Percentiles rank a stretch among this genome's conserved stretches.
phyloP scores from a whole-genome alignment of 352 stramenopile genomes.

The Pythium phragmitis region DNA sequence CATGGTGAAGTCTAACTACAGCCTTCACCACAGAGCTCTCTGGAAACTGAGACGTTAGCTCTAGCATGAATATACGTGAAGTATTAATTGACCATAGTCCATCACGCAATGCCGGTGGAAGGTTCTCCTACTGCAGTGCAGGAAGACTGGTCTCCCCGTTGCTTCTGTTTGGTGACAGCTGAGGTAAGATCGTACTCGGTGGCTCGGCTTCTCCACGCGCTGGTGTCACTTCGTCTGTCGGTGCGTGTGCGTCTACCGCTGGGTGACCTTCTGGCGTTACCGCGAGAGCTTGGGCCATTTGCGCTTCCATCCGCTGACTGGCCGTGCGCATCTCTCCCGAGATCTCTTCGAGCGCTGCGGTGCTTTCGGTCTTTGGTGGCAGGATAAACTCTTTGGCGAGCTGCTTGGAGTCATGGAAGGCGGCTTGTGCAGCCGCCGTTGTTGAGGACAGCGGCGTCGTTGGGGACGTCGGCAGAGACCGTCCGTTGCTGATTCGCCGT shows the following conservation, averaged over 20 bases:
- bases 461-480: constrained; percentile 1
- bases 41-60: not conserved
- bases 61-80: not conserved
- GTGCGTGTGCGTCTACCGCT: not conserved
- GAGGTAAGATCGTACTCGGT: not conserved
- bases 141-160: not conserved
- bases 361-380: constrained; percentile 8
- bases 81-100: not conserved
- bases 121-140: not conserved
- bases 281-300: constrained; percentile 23
- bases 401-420: constrained; percentile 26
- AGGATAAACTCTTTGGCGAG: constrained; percentile 29
- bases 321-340: constrained; percentile 23
- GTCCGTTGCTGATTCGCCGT: constrained; percentile 1
- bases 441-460: constrained; percentile 6
- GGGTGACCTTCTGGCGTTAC: not conserved
- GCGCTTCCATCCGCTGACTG: constrained; percentile 22
- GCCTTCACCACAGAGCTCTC: not conserved
- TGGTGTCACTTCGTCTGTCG: not conserved
- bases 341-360: constrained; percentile 11
- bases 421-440: constrained; percentile 11
- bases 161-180: constrained; percentile 8
- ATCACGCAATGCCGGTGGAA: not conserved
- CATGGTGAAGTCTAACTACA: constrained; percentile 15
- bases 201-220: not conserved